Evolutionary conservation across 495 filamentous ascomycete species (phyloP).

Genomic region (Ascobolus immersus): DNA sequence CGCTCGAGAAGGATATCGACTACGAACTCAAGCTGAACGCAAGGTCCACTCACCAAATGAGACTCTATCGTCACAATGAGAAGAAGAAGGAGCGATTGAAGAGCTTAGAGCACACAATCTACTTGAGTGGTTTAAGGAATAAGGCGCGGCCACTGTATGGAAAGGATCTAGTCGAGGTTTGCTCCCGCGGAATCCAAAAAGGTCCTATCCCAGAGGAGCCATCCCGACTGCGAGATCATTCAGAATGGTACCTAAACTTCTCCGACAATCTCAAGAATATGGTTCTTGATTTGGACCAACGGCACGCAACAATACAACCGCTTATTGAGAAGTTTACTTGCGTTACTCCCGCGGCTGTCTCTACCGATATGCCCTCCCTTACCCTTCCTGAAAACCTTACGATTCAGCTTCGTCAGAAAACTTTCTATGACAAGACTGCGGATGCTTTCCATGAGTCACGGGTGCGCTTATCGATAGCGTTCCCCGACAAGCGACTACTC

Average conservation of each 20-base stretch:
- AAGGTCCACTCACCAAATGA: constrained; percentile 35
- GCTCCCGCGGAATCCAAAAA: constrained; percentile 34
- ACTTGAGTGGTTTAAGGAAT: constrained; percentile 55
- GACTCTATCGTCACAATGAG: constrained; percentile 46
- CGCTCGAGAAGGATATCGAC: constrained; percentile 18
- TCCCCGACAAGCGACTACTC: constrained; percentile 80
- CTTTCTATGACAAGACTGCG: constrained; percentile 10
- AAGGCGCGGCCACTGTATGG: constrained; percentile 63
- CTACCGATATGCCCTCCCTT: constrained; percentile 44
- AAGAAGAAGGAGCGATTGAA: constrained; percentile 47
- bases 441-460: constrained; percentile 89
- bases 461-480: constrained; percentile 80
- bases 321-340: constrained; percentile 73
- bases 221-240: constrained; percentile 14
- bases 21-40: constrained; percentile 28
- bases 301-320: constrained; percentile 40
- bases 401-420: constrained; percentile 32
- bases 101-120: constrained; percentile 53
- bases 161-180: constrained; percentile 40
- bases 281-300: constrained; percentile 45
- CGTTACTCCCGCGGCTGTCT: constrained; percentile 67
- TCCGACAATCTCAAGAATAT: constrained; percentile 44
- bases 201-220: constrained; percentile 28
- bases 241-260: constrained; percentile 48
- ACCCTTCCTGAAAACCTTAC: constrained; percentile 31